phyloP scores from a whole-genome alignment of 2,329 filamentous ascomycete genomes.

The Trichophyton schoenleinii region DNA sequence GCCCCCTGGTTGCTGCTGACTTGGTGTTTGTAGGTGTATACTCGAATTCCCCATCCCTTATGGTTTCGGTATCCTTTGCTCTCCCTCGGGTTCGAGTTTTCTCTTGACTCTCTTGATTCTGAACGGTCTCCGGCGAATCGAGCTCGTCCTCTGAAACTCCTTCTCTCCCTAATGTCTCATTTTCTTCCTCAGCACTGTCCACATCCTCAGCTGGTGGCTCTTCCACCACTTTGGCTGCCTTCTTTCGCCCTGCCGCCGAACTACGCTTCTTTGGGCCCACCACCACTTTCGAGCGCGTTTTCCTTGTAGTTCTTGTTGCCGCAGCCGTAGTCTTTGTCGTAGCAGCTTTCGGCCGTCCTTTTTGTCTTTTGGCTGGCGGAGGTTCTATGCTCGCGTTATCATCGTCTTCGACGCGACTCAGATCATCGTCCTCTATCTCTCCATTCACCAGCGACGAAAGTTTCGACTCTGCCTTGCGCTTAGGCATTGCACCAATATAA shows the following conservation, averaged over 20 bases:
- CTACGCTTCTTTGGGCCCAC: slow-evolving; percentile 14
- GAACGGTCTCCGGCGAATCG: slow-evolving; percentile 15
- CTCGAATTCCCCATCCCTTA: slow-evolving; percentile 30
- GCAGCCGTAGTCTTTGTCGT: slow-evolving; percentile 38
- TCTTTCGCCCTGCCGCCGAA: slow-evolving; percentile 20
- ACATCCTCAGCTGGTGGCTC: not conserved
- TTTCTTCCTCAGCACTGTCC: slow-evolving; percentile 13
- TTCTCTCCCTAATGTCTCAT: slow-evolving; percentile 25
- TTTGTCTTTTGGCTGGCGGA: slow-evolving; percentile 24
- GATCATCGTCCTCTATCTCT: slow-evolving; percentile 31
- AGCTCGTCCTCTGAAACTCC: slow-evolving; percentile 21
- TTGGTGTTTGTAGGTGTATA: slow-evolving; percentile 27
- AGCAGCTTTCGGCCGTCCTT: slow-evolving; percentile 27
- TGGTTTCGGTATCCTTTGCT: slow-evolving; percentile 17
- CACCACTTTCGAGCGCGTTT: slow-evolving; percentile 17
- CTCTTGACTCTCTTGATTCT: slow-evolving; percentile 18
- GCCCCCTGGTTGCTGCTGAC: slow-evolving; percentile 11
- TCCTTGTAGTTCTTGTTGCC: slow-evolving; percentile 19
- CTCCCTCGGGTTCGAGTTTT: slow-evolving; percentile 12
- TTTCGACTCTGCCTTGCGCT: slow-evolving; percentile 30
- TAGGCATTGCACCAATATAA: slow-evolving; percentile 22
- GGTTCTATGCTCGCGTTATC: slow-evolving; percentile 23
- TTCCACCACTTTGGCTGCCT: slow-evolving; percentile 14
- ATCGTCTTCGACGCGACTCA: slow-evolving; percentile 19
- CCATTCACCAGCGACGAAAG: slow-evolving; percentile 37